phyloP scores from a whole-genome alignment of 2,329 filamentous ascomycete species.

The Talaromyces sp. region DNA sequence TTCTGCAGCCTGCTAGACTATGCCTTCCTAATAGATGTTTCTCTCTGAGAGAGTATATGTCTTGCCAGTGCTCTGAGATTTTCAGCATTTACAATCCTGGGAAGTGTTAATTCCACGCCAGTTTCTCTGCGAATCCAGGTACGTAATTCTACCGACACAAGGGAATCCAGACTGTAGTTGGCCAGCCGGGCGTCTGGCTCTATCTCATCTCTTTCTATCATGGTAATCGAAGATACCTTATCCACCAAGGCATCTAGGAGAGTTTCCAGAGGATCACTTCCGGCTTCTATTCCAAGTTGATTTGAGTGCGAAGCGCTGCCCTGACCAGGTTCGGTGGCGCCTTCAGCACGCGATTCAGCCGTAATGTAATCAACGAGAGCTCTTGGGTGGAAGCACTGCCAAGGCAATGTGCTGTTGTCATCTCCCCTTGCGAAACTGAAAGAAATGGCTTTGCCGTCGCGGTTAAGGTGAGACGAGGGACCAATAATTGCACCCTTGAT shows the following conservation, averaged over 20 bases:
- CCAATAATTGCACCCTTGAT: constrained; percentile 25
- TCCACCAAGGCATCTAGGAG: constrained; percentile 1
- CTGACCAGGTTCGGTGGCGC: neutral
- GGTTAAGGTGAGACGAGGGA: constrained; percentile 26
- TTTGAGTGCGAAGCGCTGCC: constrained; percentile 15
- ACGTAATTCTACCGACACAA: constrained; percentile 32
- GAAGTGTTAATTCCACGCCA: constrained; percentile 1
- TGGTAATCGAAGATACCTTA: neutral
- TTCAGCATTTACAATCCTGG: neutral
- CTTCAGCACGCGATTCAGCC: neutral
- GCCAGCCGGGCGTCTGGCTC: neutral
- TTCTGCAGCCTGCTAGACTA: neutral
- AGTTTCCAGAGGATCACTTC: neutral
- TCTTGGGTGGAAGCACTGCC: constrained; percentile 5
- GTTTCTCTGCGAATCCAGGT: constrained; percentile 26
- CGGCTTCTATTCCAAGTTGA: constrained; percentile 6
- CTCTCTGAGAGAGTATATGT: neutral
- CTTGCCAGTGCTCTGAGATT: constrained; percentile 3
- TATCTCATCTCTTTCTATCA: constrained; percentile 8
- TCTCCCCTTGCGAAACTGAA: constrained; percentile 51
- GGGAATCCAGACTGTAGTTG: constrained; percentile 28
- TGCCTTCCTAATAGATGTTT: neutral
- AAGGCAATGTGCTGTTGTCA: neutral
- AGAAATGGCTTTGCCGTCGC: constrained; percentile 57
- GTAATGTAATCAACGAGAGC: neutral